A percentile compares a stretch with the other conserved stretches of the same genome.
Conservation (phyloP, 2,329 filamentous ascomycete species). For the Trichophyton simii region DNA sequence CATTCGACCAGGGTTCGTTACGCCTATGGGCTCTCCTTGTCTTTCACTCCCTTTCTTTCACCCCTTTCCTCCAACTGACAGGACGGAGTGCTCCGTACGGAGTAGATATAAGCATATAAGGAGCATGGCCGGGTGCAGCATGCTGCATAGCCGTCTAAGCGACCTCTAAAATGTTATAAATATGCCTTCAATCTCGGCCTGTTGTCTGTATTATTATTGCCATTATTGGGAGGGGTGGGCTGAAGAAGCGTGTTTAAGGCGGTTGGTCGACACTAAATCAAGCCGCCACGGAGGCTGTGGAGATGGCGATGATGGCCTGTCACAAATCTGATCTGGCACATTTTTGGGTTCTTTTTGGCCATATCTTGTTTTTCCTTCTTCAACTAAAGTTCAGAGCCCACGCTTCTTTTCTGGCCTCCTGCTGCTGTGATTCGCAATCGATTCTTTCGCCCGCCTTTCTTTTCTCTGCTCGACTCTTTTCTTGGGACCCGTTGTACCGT, state of each 20-base stretch:
- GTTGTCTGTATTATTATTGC: not conserved
- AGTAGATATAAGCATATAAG: not conserved
- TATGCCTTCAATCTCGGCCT: not conserved
- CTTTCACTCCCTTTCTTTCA: not conserved
- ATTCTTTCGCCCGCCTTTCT: not conserved
- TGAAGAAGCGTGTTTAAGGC: not conserved
- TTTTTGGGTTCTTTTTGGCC: not conserved
- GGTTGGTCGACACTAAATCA: not conserved
- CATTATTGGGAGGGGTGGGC: not conserved
- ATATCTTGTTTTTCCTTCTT: no score
- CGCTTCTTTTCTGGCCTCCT: not conserved
- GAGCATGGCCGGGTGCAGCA: not conserved
- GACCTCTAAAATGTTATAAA: not conserved
- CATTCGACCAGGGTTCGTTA: not conserved
- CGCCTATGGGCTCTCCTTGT: not conserved
- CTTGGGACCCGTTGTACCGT: not conserved
- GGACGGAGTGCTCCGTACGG: not conserved
- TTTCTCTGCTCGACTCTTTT: not conserved
- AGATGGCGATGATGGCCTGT: not conserved
- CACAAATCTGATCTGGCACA: conserved; percentile 2
- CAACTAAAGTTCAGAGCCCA: not conserved
- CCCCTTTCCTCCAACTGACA: not conserved
- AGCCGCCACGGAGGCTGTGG: not conserved
- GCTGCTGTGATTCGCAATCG: not conserved
- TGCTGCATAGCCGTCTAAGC: not conserved